Evolutionary conservation across 2,329 filamentous ascomycete genomes (phyloP).

Genomic region (Tolypocladium amazonense): DNA sequence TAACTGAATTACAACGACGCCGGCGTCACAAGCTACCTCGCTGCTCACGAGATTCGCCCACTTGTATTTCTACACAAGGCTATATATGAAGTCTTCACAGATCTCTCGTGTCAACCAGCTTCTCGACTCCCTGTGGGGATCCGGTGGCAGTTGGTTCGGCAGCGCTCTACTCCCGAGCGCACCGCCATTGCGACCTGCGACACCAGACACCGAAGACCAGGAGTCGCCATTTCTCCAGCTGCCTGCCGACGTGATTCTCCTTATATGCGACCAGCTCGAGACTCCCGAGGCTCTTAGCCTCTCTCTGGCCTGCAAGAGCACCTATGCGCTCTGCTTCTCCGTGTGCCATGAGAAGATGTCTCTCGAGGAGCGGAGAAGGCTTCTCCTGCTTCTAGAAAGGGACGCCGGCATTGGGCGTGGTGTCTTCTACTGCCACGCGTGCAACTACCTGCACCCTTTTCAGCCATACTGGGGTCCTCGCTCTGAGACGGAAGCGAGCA

Average conservation of each 20-base stretch:
- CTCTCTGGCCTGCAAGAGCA: constrained; percentile 7
- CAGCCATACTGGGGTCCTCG: constrained; percentile 6
- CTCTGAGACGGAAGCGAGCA: not conserved
- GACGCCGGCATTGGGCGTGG: constrained; percentile 7
- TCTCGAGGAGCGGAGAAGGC: constrained; percentile 1
- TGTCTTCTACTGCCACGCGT: constrained; percentile 9
- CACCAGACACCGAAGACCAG: not conserved
- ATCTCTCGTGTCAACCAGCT: not conserved
- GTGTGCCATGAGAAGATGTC: constrained; percentile 1
- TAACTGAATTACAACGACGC: not conserved
- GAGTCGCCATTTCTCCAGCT: constrained; percentile 5
- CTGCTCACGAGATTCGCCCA: not conserved
- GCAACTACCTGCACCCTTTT: constrained; percentile 9
- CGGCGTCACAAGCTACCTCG: not conserved
- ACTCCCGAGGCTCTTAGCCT: constrained; percentile 6
- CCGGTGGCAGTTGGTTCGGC: not conserved
- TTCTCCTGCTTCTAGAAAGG: constrained; percentile 8
- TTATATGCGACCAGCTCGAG: constrained; percentile 10
- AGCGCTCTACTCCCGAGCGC: not conserved
- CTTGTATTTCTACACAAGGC: not conserved
- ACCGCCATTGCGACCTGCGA: not conserved
- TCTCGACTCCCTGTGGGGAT: not conserved
- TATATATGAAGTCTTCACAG: not conserved
- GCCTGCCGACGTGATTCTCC: constrained; percentile 9
- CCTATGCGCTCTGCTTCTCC: constrained; percentile 2